Base-by-base conservation (phyloP, 257 asterid species). In the Nicotiana attenuata region DNA sequence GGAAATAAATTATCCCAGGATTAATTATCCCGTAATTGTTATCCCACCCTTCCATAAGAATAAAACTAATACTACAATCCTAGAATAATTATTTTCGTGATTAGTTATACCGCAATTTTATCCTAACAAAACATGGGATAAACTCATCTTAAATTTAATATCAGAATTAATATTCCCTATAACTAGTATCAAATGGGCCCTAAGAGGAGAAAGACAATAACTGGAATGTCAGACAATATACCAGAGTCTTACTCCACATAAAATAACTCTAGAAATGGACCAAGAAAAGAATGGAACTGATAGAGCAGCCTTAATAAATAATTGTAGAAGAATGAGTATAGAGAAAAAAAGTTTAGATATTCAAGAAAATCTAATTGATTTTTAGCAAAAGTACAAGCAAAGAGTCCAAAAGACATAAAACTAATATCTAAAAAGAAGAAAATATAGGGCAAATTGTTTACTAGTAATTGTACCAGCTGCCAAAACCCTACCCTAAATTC, bases 221-320 rank as follows among this genome's bases (percentile, higher is more conserved):
- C 89, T 80, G 86, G 81, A 69, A 81, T 83, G 88, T 83, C 88
- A 83, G 87, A 81, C 69, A 65, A 2, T 41, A 81, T 28, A 28
- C 69, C 66, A 69, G 76, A 83, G 88, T 83, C 88, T 82, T 59
- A 64, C 56, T 75, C 33, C 26, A 60, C 83, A 85, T 68, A 78
- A 66, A 84, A 69, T 61, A 26, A 66, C 69, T 76, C 28, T 77
- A 80, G 53, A 15, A 38, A 73, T 67, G 26, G 55, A 68, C 31
- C 31, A 80, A 29, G 82, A 71, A 83, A 87, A 87, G 79, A 83
- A 80, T 80, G 78, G 68, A 78, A 83, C 20, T 35, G 38, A n/a
- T 5, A 73, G 47, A 57, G 31, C 86, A 65, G 26, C 81, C 84
- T 52, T 77, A 84, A 75, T 81, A 76, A 80, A 78, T 81, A 82